Evolutionary conservation across 306 rosid genomes (phyloP).

Genomic region (Senna tora): DNA sequence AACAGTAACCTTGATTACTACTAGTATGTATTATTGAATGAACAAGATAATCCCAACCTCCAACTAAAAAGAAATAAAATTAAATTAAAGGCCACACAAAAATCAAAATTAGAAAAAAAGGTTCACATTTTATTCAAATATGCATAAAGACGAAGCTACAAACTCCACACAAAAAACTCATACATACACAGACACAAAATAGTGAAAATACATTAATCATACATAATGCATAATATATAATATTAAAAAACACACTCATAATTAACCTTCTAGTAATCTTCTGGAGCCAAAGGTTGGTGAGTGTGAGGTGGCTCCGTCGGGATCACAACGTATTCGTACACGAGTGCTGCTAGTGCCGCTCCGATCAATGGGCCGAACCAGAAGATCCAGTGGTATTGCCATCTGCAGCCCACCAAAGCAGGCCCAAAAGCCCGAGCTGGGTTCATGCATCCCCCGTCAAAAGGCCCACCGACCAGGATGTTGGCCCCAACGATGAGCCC

Average conservation of each 20-base stretch:
- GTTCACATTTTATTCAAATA: constrained; percentile 51
- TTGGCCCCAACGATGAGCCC: constrained; percentile 87
- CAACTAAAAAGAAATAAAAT: no score
- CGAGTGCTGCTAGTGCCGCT: constrained; percentile 76
- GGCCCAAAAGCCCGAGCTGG: constrained; percentile 98
- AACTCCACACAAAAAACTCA: constrained; percentile 21
- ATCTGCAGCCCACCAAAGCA: constrained; percentile 87
- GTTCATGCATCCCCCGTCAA: constrained; percentile 95
- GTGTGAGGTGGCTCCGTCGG: constrained; percentile 71
- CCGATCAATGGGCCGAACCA: constrained; percentile 95
- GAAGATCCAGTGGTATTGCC: constrained; percentile 89
- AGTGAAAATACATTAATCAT: no score
- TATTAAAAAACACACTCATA: no score
- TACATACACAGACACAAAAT: not conserved
- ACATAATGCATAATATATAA: no score
- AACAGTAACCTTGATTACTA: no score
- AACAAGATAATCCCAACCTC: no score
- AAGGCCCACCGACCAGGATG: constrained; percentile 84
- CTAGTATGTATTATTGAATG: no score
- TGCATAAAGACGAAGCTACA: constrained; percentile 28
- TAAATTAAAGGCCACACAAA: no score
- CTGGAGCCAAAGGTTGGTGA: constrained; percentile 94
- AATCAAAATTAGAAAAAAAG: no score
- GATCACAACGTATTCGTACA: constrained; percentile 77
- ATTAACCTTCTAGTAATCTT: constrained; percentile 68